Evolutionary conservation across 768 basidiomycete species (phyloP).

Genomic region (Suillus luteus): DNA sequence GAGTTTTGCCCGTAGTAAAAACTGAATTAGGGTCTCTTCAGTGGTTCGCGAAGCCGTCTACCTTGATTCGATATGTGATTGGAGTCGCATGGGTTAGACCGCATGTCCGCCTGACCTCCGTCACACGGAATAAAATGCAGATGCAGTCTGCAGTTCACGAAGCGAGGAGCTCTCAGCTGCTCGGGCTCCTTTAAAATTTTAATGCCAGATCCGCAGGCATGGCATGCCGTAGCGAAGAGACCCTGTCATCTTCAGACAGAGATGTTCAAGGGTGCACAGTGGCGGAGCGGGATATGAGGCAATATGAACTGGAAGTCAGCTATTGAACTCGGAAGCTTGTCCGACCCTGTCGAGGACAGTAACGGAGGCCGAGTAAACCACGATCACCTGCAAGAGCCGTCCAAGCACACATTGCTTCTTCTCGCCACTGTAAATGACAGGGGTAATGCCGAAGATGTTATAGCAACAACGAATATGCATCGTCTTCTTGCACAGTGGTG

Average conservation of each 20-base stretch:
- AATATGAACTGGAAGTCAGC: not conserved
- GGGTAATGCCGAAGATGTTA: not conserved
- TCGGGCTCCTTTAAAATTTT: not conserved
- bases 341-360: not conserved
- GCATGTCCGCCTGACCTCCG: not conserved
- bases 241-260: not conserved
- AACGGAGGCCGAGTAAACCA: not conserved
- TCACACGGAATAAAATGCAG: constrained; percentile 18
- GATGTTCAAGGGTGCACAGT: not conserved
- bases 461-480: not conserved
- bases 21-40: not conserved
- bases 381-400: not conserved
- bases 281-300: not conserved
- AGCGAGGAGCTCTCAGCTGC: not conserved
- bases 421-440: not conserved
- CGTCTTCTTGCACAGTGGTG: not conserved
- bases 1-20: not conserved
- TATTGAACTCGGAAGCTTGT: not conserved
- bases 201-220: not conserved
- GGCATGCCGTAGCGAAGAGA: not conserved
- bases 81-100: not conserved
- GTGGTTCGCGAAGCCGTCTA: not conserved
- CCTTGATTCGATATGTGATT: not conserved
- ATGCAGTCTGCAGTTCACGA: not conserved
- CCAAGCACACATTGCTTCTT: not conserved